Conservation (phyloP, 495 filamentous ascomycete genomes). For the Tuber indicum region DNA sequence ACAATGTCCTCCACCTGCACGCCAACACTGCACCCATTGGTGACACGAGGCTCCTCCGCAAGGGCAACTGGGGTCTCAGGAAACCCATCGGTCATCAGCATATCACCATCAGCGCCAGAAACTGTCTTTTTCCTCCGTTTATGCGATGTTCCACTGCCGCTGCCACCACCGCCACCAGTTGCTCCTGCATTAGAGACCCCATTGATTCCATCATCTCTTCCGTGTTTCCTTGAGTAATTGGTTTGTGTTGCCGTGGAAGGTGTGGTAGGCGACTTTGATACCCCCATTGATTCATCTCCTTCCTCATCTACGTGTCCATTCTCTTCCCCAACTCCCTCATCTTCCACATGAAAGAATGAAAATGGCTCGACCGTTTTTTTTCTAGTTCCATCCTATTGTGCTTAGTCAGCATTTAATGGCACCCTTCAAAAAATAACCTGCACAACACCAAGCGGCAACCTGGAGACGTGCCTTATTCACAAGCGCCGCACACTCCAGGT, state of each 20-base stretch:
- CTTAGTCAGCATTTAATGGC: conserved; percentile 33
- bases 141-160: conserved; percentile 11
- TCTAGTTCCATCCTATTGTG: conserved; percentile 40
- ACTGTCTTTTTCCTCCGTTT: conserved; percentile 38
- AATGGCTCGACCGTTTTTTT: conserved; percentile 38
- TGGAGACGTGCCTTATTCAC: conserved; percentile 40
- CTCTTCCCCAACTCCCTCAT: conserved; percentile 39
- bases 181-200: conserved; percentile 23
- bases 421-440: conserved; percentile 27
- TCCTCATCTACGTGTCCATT: conserved; percentile 37
- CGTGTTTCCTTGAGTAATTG: conserved; percentile 41
- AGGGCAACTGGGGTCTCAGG: conserved; percentile 13
- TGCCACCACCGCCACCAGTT: background rate
- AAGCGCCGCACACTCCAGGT: conserved; percentile 39
- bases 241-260: conserved; percentile 31
- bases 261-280: conserved; percentile 35
- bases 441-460: conserved; percentile 34
- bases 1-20: conserved; percentile 37
- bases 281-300: conserved; percentile 33
- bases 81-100: conserved; percentile 30
- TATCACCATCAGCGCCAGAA: conserved; percentile 29
- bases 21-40: conserved; percentile 40
- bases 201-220: conserved; percentile 38
- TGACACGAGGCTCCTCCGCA: conserved; percentile 31
- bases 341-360: conserved; percentile 38